Conservation (phyloP, 352 stramenopile species). For the Phytophthora foliorum region DNA sequence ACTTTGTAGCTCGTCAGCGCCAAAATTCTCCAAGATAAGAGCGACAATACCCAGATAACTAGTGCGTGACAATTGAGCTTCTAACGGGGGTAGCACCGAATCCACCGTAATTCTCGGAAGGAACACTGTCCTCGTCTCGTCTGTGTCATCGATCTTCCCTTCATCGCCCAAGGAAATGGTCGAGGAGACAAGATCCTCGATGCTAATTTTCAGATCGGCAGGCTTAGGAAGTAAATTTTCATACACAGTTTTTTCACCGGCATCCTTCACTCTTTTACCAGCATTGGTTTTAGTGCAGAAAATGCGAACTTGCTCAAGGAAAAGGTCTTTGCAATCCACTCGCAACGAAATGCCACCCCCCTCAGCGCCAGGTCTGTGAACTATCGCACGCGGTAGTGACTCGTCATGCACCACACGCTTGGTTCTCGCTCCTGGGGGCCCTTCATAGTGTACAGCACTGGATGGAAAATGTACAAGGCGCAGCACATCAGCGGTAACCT, state of each 20-base stretch:
- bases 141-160: constrained; percentile 13
- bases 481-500: constrained; percentile 65
- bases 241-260: constrained; percentile 28
- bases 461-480: constrained; percentile 70
- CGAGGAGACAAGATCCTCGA: constrained; percentile 74
- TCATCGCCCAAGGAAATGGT: constrained; percentile 48
- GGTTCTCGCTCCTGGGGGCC: constrained; percentile 38
- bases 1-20: constrained; percentile 64
- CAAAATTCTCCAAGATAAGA: constrained; percentile 79
- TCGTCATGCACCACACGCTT: constrained; percentile 45
- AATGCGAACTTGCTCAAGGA: constrained; percentile 66
- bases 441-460: constrained; percentile 63
- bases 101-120: constrained; percentile 78
- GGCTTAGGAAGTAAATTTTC: constrained; percentile 49
- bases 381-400: constrained; percentile 19
- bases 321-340: constrained; percentile 53
- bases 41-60: constrained; percentile 75
- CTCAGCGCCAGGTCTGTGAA: constrained; percentile 16
- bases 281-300: constrained; percentile 39
- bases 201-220: constrained; percentile 66
- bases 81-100: constrained; percentile 42
- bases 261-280: constrained; percentile 13
- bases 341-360: constrained; percentile 34
- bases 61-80: constrained; percentile 45
- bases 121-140: constrained; percentile 26